Evolutionary conservation across 2,329 filamentous ascomycete species (phyloP), one percentile per base, ranked within the genome.

Genomic region (Magnaporthiopsis poae): DNA sequence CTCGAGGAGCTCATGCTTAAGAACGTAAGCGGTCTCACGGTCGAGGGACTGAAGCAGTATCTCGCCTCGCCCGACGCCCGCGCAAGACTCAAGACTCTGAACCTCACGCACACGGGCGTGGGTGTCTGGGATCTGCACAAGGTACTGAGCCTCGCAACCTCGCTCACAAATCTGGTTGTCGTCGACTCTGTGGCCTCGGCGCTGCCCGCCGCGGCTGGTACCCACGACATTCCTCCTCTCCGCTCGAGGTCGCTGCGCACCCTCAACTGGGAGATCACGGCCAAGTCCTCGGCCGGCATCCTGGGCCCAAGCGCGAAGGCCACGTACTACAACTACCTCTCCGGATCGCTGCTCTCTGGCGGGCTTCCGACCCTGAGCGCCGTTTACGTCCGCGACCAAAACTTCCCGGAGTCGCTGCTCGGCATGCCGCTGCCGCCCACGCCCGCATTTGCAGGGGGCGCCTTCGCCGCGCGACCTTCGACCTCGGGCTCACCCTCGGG

Each of bases 331-430:
- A 85, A 86, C 68, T 96, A 96, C 76, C 85, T 98, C 27, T 88
- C 91, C 33, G 85, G 85, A n/a, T 96, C 91, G 0, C 85, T 98
- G 39, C 86, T 95, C 68, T 84, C 87, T 21, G 89, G 89, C 69
- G 85, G 86, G 9, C 82, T 98, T 9, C 92, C 92, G 0, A 85
- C 84, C 52, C 82, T 98, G 11, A 83, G 83, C 52, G 85, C 88
- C 29, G 84, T 98, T 9, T 97, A 96, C 74, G 94, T 97, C 25
- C 89, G 91, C 64, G 92, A 97, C 72, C 86, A 89, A 33, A 82
- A 86, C 64, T 96, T 98, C 74, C 88, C 92, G 1, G 91, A 96
- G 71, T 84, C 88, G 13, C 85, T 97, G 7, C 83, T 92, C 61
- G 81, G 81, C 18, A 81, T 94, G 8, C 85, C 88, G 1, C 18